Conservation (phyloP, 1,139 yeast genomes). For the Yamadazyma taylorii region DNA sequence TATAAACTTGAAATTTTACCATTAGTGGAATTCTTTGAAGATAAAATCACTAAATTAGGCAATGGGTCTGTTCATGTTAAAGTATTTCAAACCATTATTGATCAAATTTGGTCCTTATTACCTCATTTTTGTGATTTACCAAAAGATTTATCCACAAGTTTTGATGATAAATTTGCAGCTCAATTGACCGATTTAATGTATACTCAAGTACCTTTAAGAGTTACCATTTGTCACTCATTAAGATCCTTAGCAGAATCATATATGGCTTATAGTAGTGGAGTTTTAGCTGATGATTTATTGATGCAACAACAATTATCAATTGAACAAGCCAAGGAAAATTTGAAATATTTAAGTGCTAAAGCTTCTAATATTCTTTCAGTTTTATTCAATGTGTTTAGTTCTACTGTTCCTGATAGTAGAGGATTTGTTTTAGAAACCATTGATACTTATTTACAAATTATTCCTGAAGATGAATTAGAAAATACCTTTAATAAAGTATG, state of each 20-base stretch:
- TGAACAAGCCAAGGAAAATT: conserved; percentile 52
- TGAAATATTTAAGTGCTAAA: conserved; percentile 62
- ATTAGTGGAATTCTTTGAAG: conserved; percentile 56
- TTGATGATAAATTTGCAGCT: conserved; percentile 78
- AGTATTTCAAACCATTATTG: conserved; percentile 77
- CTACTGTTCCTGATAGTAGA: conserved; percentile 81
- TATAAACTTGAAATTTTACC: conserved; percentile 70
- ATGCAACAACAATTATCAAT: conserved; percentile 63
- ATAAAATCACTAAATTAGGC: conserved; percentile 44
- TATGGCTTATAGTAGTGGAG: conserved; percentile 59
- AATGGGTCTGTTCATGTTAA: conserved; percentile 66
- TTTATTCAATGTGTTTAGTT: conserved; percentile 85
- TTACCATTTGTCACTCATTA: conserved; percentile 77
- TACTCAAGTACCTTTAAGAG: conserved; percentile 72
- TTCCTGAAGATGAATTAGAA: conserved; percentile 65
- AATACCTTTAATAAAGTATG: conserved; percentile 86
- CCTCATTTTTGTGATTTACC: conserved; percentile 92
- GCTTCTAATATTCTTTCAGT: conserved; percentile 81
- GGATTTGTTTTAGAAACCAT: conserved; percentile 84
- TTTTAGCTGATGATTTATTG: conserved; percentile 55
- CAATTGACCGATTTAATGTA: conserved; percentile 72
- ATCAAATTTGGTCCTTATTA: conserved; percentile 88
- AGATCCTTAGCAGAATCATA: conserved; percentile 79
- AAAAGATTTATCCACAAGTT: conserved; percentile 60
- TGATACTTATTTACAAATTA: conserved; percentile 72